Evolutionary conservation across 2,329 filamentous ascomycete species (phyloP).

Genomic region (Pyrenophora seminiperda): DNA sequence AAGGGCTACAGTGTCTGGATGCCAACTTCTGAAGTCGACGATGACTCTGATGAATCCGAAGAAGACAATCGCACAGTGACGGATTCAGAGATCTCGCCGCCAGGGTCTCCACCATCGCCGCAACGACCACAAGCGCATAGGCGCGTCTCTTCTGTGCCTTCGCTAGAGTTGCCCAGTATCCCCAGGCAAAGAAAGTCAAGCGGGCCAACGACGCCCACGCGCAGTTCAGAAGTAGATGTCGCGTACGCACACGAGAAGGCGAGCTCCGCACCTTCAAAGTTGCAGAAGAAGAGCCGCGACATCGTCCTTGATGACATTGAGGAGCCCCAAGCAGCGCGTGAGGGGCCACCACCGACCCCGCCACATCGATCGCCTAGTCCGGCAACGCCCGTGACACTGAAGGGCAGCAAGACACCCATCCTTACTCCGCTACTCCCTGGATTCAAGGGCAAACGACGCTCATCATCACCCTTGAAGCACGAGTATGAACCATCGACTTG

Average conservation of each 20-base stretch:
- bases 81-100: conserved; percentile 25
- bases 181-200: conserved; percentile 52
- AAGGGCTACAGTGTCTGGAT: conserved; percentile 58
- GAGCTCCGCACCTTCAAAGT: conserved; percentile 37
- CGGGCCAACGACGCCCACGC: conserved; percentile 45
- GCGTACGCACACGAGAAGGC: conserved; percentile 25
- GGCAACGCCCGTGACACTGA: conserved; percentile 53
- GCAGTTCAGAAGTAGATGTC: conserved; percentile 18
- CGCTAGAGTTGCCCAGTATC: conserved; percentile 53
- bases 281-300: conserved; percentile 31
- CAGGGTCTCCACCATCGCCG: conserved; percentile 30
- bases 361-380: conserved; percentile 61
- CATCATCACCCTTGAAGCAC: conserved; percentile 93
- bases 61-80: conserved; percentile 33
- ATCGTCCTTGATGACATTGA: conserved; percentile 18
- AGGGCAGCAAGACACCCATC: conserved; percentile 52
- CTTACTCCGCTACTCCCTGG: conserved; percentile 56
- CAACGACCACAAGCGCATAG: conserved; percentile 48
- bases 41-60: conserved; percentile 34
- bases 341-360: conserved; percentile 51
- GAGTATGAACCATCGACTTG: conserved; percentile 89
- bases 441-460: conserved; percentile 65
- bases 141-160: conserved; percentile 56
- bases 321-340: conserved; percentile 23
- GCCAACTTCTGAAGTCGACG: conserved; percentile 48